Percentiles rank a stretch among this genome's conserved stretches.
phyloP scores from a whole-genome alignment of 495 filamentous ascomycete genomes.

The Penicillium cataractarum region DNA sequence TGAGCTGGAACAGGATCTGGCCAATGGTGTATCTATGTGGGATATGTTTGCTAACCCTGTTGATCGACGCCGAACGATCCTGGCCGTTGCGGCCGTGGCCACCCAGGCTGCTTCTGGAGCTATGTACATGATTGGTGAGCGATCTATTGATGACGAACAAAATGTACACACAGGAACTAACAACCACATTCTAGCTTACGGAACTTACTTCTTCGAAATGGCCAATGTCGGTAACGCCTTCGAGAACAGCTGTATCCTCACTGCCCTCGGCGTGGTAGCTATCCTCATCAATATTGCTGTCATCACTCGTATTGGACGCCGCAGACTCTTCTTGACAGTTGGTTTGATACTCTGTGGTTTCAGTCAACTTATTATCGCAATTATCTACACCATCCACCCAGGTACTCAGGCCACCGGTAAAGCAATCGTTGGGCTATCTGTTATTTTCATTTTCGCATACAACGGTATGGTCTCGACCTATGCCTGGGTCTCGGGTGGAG shows the following conservation, averaged over 20 bases:
- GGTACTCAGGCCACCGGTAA: conserved; percentile 43
- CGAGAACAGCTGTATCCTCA: conserved; percentile 60
- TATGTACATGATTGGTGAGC: conserved; percentile 60
- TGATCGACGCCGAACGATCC: conserved; percentile 53
- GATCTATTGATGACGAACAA: not conserved
- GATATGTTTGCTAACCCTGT: conserved; percentile 59
- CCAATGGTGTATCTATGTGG: conserved; percentile 41
- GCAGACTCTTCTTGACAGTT: conserved; percentile 54
- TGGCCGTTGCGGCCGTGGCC: conserved; percentile 54
- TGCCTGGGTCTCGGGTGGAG: conserved; percentile 63
- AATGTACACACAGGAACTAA: not conserved
- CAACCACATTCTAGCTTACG: conserved; percentile 43
- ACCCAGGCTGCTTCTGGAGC: conserved; percentile 61
- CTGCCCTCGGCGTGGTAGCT: conserved; percentile 57
- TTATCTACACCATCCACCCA: conserved; percentile 54
- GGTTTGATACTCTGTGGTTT: conserved; percentile 59
- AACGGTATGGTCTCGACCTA: conserved; percentile 51
- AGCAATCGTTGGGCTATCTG: conserved; percentile 55
- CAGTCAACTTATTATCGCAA: conserved; percentile 56
- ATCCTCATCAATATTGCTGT: conserved; percentile 57
- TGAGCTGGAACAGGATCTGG: conserved; percentile 50
- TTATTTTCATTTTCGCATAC: conserved; percentile 60
- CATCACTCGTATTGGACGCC: conserved; percentile 57
- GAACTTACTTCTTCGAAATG: conserved; percentile 70
- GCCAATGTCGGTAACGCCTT: conserved; percentile 61